Conservation (phyloP, 345 rosid species). For the Eucalyptus pumila region DNA sequence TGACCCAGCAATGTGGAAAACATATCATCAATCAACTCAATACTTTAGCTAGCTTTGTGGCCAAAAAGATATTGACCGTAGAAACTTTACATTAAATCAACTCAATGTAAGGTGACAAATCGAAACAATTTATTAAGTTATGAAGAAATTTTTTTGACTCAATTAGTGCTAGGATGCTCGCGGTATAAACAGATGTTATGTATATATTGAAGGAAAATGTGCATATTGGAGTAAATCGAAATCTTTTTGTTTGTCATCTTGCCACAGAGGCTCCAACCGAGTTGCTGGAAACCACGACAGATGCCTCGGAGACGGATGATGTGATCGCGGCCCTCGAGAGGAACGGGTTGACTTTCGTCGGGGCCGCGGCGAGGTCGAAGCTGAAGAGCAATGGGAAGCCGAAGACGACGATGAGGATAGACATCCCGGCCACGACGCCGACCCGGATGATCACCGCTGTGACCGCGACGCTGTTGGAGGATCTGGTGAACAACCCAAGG, state of each 20-base stretch:
- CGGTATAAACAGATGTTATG: background rate
- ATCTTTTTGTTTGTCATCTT: background rate
- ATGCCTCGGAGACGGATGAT: conserved; percentile 33
- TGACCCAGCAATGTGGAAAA: background rate
- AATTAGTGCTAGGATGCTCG: background rate
- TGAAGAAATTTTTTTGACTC: background rate
- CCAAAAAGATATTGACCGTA: background rate
- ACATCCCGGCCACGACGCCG: conserved; percentile 55
- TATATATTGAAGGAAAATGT: background rate
- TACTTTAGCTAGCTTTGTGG: background rate
- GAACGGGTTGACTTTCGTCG: conserved; percentile 65
- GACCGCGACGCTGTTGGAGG: conserved; percentile 76
- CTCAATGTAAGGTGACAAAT: background rate
- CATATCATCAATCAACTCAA: background rate
- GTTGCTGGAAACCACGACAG: background rate
- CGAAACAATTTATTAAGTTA: background rate
- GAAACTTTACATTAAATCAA: background rate
- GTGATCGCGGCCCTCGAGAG: conserved; percentile 62
- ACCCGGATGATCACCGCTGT: conserved; percentile 51
- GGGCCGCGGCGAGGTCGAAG: conserved; percentile 47
- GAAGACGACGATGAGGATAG: conserved; percentile 63
- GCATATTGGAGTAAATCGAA: background rate
- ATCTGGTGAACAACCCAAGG: conserved; percentile 65
- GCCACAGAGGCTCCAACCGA: conserved; percentile 26
- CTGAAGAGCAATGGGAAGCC: conserved; percentile 54